Conservation (phyloP, 177 flowering plant genomes). For the Vitis hybrid region DNA sequence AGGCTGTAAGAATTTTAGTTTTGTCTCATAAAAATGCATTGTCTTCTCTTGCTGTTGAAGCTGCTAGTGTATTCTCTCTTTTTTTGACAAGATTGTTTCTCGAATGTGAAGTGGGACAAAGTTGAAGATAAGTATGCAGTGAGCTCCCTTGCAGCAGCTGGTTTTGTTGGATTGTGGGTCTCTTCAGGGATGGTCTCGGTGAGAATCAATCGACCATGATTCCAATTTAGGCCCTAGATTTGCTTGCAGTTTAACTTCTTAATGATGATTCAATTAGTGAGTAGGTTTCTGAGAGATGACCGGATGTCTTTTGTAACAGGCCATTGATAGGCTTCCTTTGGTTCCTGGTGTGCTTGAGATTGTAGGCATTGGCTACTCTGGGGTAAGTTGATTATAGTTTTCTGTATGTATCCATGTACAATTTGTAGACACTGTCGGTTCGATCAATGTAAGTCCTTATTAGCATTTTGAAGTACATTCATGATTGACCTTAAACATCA, state of each 20-base stretch:
- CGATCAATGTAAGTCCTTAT: too few relatives aligned
- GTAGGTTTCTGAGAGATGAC: not conserved
- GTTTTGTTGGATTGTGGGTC: conserved; percentile 52
- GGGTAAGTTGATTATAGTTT: conserved; percentile 42
- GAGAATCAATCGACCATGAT: conserved; percentile 14
- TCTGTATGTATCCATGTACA: not conserved
- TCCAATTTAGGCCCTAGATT: not conserved
- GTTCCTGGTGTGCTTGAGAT: conserved; percentile 76
- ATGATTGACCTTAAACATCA: too few relatives aligned
- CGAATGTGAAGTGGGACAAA: conserved; percentile 75
- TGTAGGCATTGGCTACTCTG: conserved; percentile 80
- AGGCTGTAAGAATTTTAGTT: conserved; percentile 43
- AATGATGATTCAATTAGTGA: not conserved
- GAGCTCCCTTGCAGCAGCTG: conserved; percentile 67
- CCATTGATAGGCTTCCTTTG: conserved; percentile 77
- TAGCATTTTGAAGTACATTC: too few relatives aligned
- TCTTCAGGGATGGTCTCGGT: conserved; percentile 78
- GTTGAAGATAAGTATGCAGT: conserved; percentile 95
- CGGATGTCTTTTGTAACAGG: conserved; percentile 36
- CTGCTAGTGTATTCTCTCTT: not conserved
- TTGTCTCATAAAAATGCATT: not conserved
- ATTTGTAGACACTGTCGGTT: not conserved
- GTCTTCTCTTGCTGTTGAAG: not conserved
- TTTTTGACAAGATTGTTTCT: not conserved
- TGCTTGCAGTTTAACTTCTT: too few relatives aligned